Conservation (phyloP, 1,284 basidiomycete genomes). For the Tilletia caries region DNA sequence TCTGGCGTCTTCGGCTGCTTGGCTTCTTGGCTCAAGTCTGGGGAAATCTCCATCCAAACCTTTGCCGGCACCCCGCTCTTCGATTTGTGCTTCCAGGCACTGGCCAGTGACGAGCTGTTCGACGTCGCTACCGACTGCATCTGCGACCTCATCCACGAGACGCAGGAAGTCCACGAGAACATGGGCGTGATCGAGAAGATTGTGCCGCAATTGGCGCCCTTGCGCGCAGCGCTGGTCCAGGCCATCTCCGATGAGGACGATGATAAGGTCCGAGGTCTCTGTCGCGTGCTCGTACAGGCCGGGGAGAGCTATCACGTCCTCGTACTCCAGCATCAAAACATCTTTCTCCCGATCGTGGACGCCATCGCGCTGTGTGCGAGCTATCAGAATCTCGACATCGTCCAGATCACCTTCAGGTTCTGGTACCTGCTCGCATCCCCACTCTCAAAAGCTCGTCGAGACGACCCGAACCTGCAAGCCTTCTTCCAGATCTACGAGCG, state of each 20-base stretch:
- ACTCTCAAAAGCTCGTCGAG: slow-evolving; percentile 18
- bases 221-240: slow-evolving; percentile 32
- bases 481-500: slow-evolving; percentile 78
- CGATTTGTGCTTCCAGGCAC: slow-evolving; percentile 57
- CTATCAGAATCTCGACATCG: slow-evolving; percentile 90
- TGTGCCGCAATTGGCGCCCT: slow-evolving; percentile 61
- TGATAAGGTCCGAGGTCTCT: slow-evolving; percentile 84
- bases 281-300: slow-evolving; percentile 88
- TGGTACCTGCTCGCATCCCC: slow-evolving; percentile 69
- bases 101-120: slow-evolving; percentile 69
- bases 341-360: slow-evolving; percentile 88
- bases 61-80: slow-evolving; percentile 81
- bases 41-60: slow-evolving; percentile 69
- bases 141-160: slow-evolving; percentile 95
- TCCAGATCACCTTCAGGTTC: slow-evolving; percentile 96
- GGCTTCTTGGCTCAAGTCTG: slow-evolving; percentile 80
- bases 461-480: slow-evolving; percentile 47
- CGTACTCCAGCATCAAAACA: slow-evolving; percentile 81
- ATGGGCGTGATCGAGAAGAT: slow-evolving; percentile 82
- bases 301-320: slow-evolving; percentile 91
- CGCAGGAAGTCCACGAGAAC: slow-evolving; percentile 93
- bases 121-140: slow-evolving; percentile 87
- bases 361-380: slow-evolving; percentile 91
- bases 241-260: slow-evolving; percentile 65
- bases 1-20: slow-evolving; percentile 80